Evolutionary conservation across 805 yeast genomes (phyloP).

Genomic region (Vanderwaltozyma verrucispora): DNA sequence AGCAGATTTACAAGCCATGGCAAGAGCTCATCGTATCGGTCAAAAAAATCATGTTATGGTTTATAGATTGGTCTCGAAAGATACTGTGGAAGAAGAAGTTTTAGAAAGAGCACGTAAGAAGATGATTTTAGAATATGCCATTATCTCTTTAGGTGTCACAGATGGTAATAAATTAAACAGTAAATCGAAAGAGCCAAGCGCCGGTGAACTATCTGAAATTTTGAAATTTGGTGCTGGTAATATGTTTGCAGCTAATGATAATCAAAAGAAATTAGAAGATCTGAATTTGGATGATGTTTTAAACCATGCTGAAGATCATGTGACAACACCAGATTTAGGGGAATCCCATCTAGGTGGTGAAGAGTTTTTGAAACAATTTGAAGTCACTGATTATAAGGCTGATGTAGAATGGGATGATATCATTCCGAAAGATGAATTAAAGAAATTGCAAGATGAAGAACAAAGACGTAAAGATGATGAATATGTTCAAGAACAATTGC

Average conservation of each 20-base stretch:
- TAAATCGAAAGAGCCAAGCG: conserved; percentile 57
- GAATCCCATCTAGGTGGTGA: conserved; percentile 98
- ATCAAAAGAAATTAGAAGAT: conserved; percentile 91
- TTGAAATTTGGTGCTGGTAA: conserved; percentile 97
- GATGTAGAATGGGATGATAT: conserved; percentile 99
- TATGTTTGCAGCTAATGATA: conserved; percentile 92
- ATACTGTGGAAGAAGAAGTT: conserved; percentile 96
- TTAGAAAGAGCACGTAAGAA: conserved; percentile 93
- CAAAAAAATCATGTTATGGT: conserved; percentile 97
- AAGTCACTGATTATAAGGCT: conserved; percentile 97
- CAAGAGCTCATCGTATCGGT: conserved; percentile 99
- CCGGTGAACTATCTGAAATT: conserved; percentile 83
- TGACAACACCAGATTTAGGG: conserved; percentile 91
- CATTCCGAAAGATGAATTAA: conserved; percentile 88
- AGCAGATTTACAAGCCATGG: conserved; percentile 99
- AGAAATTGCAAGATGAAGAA: conserved; percentile 84
- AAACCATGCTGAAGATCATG: conserved; percentile 94
- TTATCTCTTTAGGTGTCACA: conserved; percentile 90
- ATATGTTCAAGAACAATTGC: conserved; percentile 79
- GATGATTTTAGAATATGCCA: conserved; percentile 97
- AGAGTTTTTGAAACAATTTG: conserved; percentile 93
- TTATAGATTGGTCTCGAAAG: conserved; percentile 94
- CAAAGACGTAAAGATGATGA: conserved; percentile 77
- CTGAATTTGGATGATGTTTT: conserved; percentile 92
- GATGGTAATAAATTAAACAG: conserved; percentile 45